Base-by-base conservation (phyloP, 192 early-diverging fungal species). In the Coemansia sp. region DNA sequence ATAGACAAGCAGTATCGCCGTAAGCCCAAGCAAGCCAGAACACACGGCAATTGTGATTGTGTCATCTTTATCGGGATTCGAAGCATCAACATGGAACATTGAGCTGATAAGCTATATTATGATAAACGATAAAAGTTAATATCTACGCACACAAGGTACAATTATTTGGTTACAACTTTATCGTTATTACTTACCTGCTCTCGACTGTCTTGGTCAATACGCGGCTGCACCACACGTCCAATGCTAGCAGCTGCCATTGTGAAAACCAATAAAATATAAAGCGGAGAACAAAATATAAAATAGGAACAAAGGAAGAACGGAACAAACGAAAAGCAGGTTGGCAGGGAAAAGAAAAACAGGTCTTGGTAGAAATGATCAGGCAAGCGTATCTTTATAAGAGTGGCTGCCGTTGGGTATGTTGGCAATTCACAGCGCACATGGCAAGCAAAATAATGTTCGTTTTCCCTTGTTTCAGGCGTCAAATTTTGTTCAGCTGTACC, bases 1-100 rank as follows among this genome's bases (percentile, higher is more conserved):
- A 21, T 63, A 73, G 0, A 55, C 27, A 10, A 79, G 56, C 55
- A 73, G 49, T 22, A 79, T 31, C 7, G 56, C 43, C 6, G 76
- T 79, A 6, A 79, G 17, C 0, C 76, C 70, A 49, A 51, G 73
- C 2, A 79, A 6, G 3, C 23, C 39, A 11, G 57, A 59, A 11
- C 70, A 56, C 4, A 79, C 14, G 19, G 37, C 49, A 38, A 79
- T 69, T 9, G 67, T 39, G 3, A 64, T 27, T 21, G 56, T 79
- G 39, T 79, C 76, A 4, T 35, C 58, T 3, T 17, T 63, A 29
- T n/a, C 56, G 4, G 72, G 70, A 1, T 59, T 64, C n/a, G 55
- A 26, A 1, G 69, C 70, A 12, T 51, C 69, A 48, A 69, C 41
- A 3, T 25, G 12, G 0, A 65, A 37, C 47, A 59, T 39, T 0